A percentile compares a stretch with the other conserved stretches of the same genome.
These are phyloP conservation scores for Aleurites moluccanus DNA, from an alignment of 441 rosid species.

Conservation along the genomic window DNA sequence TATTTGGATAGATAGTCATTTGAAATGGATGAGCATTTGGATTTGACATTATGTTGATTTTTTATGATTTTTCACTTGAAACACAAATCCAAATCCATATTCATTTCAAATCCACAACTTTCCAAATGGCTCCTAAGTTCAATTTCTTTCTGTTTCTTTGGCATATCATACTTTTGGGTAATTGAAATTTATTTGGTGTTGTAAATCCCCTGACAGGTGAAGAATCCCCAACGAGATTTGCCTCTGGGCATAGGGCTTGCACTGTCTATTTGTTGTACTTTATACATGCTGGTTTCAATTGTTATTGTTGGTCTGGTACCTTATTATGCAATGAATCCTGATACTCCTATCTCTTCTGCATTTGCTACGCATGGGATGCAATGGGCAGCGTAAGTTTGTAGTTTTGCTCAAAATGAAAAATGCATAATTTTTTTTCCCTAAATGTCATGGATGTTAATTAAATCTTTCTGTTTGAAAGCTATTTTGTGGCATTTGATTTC, in stretches of 20 bases:
- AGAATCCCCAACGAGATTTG: constrained; percentile 92
- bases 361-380: constrained; percentile 87
- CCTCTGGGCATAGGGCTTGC: constrained; percentile 91
- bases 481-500: constrained; percentile 29
- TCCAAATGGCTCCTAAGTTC: too few species aligned
- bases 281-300: constrained; percentile 89
- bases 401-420: neutral
- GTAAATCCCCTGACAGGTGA: constrained; percentile 57
- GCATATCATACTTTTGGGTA: constrained; percentile 7
- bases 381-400: constrained; percentile 88
- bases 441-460: constrained; percentile 1
- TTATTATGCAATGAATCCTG: constrained; percentile 91
- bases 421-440: neutral
- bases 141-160: neutral
- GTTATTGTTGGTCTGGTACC: constrained; percentile 96
- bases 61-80: too few species aligned
- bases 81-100: too few species aligned
- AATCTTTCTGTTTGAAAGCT: constrained; percentile 5
- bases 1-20: neutral
- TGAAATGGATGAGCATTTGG: too few species aligned
- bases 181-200: constrained; percentile 14
- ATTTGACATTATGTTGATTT: too few species aligned
- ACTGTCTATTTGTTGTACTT: constrained; percentile 73
- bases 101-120: too few species aligned
- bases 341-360: constrained; percentile 97